A percentile compares a stretch with the other conserved stretches of the same genome.
phyloP scores from a whole-genome alignment of 148 eudicot genomes.

The Dianthus caryophyllus region DNA sequence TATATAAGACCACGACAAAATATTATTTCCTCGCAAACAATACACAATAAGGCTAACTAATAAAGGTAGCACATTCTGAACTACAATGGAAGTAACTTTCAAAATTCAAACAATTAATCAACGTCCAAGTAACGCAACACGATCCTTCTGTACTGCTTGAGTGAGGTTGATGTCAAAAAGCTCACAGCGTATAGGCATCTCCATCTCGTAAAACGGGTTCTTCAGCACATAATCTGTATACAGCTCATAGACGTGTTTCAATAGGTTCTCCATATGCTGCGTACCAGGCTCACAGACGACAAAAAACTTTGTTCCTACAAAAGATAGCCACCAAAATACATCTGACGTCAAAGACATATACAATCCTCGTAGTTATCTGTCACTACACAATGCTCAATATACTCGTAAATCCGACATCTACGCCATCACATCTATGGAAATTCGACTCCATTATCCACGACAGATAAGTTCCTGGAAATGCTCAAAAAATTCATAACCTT shows the following conservation, averaged over 20 bases:
- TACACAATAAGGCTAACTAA: slow-evolving; percentile 3
- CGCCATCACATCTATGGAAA: neutral
- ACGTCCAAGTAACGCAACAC: slow-evolving; percentile 69
- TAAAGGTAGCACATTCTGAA: neutral
- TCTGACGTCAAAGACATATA: neutral
- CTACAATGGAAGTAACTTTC: slow-evolving; percentile 7
- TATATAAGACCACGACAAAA: neutral
- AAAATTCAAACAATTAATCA: slow-evolving; percentile 28
- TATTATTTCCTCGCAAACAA: neutral
- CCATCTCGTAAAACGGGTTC: slow-evolving; percentile 96
- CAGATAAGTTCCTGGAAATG: neutral
- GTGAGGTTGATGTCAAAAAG: slow-evolving; percentile 78
- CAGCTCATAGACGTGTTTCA: slow-evolving; percentile 73
- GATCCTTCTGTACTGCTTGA: slow-evolving; percentile 81
- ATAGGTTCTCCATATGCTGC: slow-evolving; percentile 56
- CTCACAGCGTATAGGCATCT: slow-evolving; percentile 98
- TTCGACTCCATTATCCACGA: neutral
- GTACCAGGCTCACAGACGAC: slow-evolving; percentile 82
- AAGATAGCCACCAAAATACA: neutral
- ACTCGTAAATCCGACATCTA: neutral
- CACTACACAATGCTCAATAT: too few species aligned
- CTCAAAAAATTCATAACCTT: neutral
- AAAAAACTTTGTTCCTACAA: slow-evolving; percentile 76
- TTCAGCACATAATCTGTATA: slow-evolving; percentile 88
- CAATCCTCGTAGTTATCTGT: too few species aligned